Evolutionary conservation across 768 basidiomycete species (phyloP), one percentile per base, ranked within the genome.

Genomic region (Russula lepida): DNA sequence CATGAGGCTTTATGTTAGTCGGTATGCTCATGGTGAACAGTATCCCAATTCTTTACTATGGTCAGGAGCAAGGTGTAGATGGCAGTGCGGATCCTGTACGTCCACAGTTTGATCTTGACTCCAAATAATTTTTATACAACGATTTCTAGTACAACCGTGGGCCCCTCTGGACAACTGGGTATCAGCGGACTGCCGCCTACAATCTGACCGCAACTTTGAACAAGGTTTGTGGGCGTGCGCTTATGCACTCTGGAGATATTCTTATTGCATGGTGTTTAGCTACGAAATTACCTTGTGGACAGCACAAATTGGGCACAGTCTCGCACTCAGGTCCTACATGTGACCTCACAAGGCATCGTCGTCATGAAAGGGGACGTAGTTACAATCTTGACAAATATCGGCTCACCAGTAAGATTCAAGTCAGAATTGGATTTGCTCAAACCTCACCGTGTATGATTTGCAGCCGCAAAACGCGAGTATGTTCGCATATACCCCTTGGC

Each of bases 21-120:
- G 32, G 54, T 54, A 51, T 19, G 52, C 41, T 44, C 53, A 61
- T 5, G 5, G 28, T 35, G 9, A 17, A 4, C 49, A 78, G 78
- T n/a, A 88, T 89, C 65, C 89, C 89, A 0, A 83, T 91, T 61
- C 80, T 89, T 12, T 92, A 91, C 70, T 88, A 89, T 62, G 89
- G 89, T 1, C 87, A 88, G 72, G 89, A 91, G 67, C 89, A 90
- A 69, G 74, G 77, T 43, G 85, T 88, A 70, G 74, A 72, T 58
- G 89, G 89, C 35, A 74, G 72, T 67, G 72, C 70, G 8, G 88
- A 91, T 67, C 89, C 89, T 37, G 85, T 88, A 70, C 66, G 79
- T 67, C 32, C 41, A 25, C 58, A 12, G 32, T 28, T 30, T 27
- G 8, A 32, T 63, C 56, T 25, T 28, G 54, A n/a, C n/a, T n/a